Base-by-base conservation (phyloP, 768 basidiomycete species). In the Auricularia sp. region DNA sequence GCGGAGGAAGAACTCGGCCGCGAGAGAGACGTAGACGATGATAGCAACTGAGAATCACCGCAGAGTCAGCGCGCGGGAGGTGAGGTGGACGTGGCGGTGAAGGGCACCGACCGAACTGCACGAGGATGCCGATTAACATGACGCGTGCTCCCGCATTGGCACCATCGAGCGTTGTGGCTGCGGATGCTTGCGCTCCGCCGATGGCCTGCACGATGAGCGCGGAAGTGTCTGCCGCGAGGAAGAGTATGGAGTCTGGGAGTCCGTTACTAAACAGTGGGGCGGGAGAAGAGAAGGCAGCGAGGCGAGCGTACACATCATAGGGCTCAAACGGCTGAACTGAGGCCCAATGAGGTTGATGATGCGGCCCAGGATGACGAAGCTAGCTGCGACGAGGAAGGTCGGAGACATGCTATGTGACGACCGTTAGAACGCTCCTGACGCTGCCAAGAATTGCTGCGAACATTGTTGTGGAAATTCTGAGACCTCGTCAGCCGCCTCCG, bases 121-220 rank as follows among this genome's bases (percentile, higher is more conserved):
- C 80, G 18, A 76, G 75, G 66, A 89, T 87, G 60, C 87, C 87
- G 1, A 74, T 83, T 11, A 86, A 77, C 84, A 87, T 86, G 69
- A 86, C 77, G 60, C 81, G 68, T 14, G 77, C 79, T 3, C 83
- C 83, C 6, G 66, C 64, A 33, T 73, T 71, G 18, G 73, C 66
- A 29, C 66, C 70, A 16, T 69, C 64, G 35, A 64, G 59, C 3
- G 67, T 70, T 16, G 67, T 66, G 34, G 74, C 79, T 1, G 72
- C 70, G 3, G 81, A 77, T 0, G 86, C 86, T 23, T 78, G 69
- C 0, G 80, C 87, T 33, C 87, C 87, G 44, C 87, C 87, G 18
- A 80, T 72, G 35, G 81, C 87, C 74, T 90, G 87, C 2, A 87
- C 72, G n/a, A 84, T 72, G 34, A 90, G 77, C 11, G 86, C 81